These are phyloP conservation scores for Podila verticillata DNA, from an alignment of 192 early-diverging fungal species.

Conservation along the genomic window DNA sequence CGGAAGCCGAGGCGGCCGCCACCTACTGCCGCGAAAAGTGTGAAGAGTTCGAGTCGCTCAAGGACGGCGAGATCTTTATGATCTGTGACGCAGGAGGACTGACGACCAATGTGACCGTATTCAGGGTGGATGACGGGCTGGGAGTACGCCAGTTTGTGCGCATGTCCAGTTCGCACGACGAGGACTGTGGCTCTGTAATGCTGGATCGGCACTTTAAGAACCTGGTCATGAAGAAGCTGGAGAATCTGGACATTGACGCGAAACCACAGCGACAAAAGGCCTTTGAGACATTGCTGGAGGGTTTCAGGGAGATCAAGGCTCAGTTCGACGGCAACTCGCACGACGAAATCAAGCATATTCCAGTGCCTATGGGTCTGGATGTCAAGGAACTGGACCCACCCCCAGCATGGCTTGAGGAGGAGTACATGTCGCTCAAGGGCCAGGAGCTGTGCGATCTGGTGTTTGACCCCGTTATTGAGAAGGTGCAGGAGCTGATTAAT, in stretches of 20 bases:
- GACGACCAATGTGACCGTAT: conserved; percentile 40
- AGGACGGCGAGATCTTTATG: conserved; percentile 62
- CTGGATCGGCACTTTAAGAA: conserved; percentile 33
- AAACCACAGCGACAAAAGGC: conserved; percentile 40
- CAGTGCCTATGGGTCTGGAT: conserved; percentile 47
- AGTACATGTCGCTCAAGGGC: conserved; percentile 47
- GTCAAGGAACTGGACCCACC: conserved; percentile 41
- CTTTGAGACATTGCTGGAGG: conserved; percentile 45
- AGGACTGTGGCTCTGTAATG: conserved; percentile 47
- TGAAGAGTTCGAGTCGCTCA: conserved; percentile 57
- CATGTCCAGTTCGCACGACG: conserved; percentile 45
- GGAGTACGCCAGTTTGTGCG: conserved; percentile 50
- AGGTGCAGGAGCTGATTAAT: conserved; percentile 50
- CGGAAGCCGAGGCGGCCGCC: conserved; percentile 63
- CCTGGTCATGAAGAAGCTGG: conserved; percentile 16
- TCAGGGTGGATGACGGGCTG: conserved; percentile 40
- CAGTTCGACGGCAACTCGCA: conserved; percentile 41
- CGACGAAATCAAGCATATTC: conserved; percentile 42
- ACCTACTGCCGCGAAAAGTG: conserved; percentile 64
- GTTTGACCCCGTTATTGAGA: conserved; percentile 58
- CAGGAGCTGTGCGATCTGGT: conserved; percentile 55
- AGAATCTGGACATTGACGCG: conserved; percentile 20
- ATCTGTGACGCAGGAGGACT: conserved; percentile 63
- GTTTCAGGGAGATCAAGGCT: conserved; percentile 45
- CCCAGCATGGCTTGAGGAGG: conserved; percentile 53